Base-by-base conservation (phyloP, 805 yeast species). In the Starmerella kuoi region DNA sequence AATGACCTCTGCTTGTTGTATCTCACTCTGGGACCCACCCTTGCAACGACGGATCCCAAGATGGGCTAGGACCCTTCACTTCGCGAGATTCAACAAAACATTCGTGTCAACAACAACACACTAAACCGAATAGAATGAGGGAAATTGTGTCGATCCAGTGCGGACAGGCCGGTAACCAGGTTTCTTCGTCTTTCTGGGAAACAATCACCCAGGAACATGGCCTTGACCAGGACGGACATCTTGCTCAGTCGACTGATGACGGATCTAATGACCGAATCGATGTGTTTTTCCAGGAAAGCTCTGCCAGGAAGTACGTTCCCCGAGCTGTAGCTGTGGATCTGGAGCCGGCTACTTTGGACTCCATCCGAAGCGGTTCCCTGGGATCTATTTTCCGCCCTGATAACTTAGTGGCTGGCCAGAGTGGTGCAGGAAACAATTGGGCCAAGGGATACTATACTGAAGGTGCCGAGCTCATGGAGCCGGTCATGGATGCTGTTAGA, bases 371-470 rank as follows among this genome's bases (percentile, higher is more conserved):
- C 37, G 83, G 94, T 4, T 64, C 70, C 14, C 76, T 79, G 52
- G 95, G 95, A 53, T 74, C 78, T 59, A 67, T 86, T 51, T 86
- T 85, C 65, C 79, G 95, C 66, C 96, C 96, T 25, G 96, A 86
- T 61, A 86, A 87, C 66, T 74, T 77, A 56, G 81, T 86, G 51
- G 79, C 77, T 55, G 95, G 95, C 37, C 91, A 84, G 64, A 77
- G 88, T 34, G 84, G 94, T 22, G 96, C 96, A 2, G 96, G 95
- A 54, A 86, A 86, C 61, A 93, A 83, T 54, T 86, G 95, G 95
- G 96, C 96, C 47, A 87, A 85, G 62, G 96, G 96, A 60, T 93
- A 80, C 66, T 86, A 86, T 69, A 86, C 96, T 33, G 96, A 86
- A 64, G 96, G 96, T 55, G 95, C 95, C 3, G 96, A 86, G 69